Conservation (phyloP, 148 eudicot genomes). For the Tetragonia tetragonoides region DNA sequence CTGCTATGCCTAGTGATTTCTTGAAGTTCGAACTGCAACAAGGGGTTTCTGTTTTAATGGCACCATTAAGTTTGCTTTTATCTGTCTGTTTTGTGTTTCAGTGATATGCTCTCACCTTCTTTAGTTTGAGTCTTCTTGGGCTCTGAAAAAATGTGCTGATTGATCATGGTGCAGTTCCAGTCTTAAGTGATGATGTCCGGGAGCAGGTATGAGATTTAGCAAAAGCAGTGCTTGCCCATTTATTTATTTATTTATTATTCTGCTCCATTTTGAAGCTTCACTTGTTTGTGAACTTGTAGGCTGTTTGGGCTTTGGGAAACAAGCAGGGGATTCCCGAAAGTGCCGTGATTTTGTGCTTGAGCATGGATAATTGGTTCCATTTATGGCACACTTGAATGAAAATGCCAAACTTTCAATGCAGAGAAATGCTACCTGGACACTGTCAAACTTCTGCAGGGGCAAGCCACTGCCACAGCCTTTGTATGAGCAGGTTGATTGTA, state of each 20-base stretch:
- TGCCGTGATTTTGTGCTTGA: conserved; percentile 57
- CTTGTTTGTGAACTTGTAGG: conserved; percentile 23
- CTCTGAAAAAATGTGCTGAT: conserved; percentile 42
- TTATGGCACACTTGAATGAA: conserved; percentile 48
- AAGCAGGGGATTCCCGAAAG: conserved; percentile 55
- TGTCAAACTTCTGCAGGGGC: conserved; percentile 52
- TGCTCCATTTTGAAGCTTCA: neutral
- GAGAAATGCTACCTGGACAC: conserved; percentile 60
- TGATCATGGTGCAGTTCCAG: conserved; percentile 45
- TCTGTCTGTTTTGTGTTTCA: neutral
- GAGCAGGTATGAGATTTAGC: conserved; percentile 34
- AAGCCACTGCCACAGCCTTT: conserved; percentile 40
- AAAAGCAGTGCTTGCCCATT: neutral
- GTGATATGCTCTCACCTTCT: neutral
- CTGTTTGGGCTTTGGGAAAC: conserved; percentile 64
- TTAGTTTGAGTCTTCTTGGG: conserved; percentile 51
- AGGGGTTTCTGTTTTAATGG: no score
- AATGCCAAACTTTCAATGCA: conserved; percentile 48
- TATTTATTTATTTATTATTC: neutral
- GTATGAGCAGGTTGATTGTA: conserved; percentile 36
- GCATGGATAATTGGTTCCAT: conserved; percentile 41
- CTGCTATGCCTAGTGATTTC: no score
- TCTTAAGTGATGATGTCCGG: conserved; percentile 47
- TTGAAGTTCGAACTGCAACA: no score
- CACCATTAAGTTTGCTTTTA: neutral